A percentile compares a stretch with the other conserved stretches of the same genome.
phyloP scores from a whole-genome alignment of 805 yeast species.

The Candida boleticola region DNA sequence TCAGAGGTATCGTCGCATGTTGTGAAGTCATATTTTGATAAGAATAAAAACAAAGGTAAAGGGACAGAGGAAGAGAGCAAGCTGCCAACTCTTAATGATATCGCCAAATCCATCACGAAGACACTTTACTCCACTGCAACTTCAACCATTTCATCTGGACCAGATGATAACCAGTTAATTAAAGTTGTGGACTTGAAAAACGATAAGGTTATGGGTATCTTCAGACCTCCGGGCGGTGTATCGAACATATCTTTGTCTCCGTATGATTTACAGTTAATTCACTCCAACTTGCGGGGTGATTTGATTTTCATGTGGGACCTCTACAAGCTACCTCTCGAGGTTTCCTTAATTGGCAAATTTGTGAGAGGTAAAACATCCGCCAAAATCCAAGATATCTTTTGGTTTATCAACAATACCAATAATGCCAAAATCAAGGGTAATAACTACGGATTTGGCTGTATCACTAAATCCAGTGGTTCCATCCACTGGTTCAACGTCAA shows the following conservation, averaged over 20 bases:
- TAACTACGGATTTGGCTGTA: slow-evolving; percentile 47
- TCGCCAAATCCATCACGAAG: slow-evolving; percentile 31
- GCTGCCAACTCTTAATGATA: slow-evolving; percentile 22
- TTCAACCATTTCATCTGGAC: slow-evolving; percentile 18
- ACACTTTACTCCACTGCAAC: slow-evolving; percentile 35
- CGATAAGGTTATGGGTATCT: slow-evolving; percentile 37
- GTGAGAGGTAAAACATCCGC: slow-evolving; percentile 64
- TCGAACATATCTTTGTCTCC: slow-evolving; percentile 61
- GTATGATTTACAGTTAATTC: slow-evolving; percentile 54
- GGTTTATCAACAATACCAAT: slow-evolving; percentile 45
- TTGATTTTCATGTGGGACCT: slow-evolving; percentile 64
- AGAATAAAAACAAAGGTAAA: slow-evolving; percentile 9
- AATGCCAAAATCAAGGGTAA: slow-evolving; percentile 16
- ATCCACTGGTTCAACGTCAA: slow-evolving; percentile 59
- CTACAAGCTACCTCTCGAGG: slow-evolving; percentile 47
- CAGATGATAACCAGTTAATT: slow-evolving; percentile 37
- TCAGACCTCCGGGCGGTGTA: slow-evolving; percentile 62
- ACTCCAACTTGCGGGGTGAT: slow-evolving; percentile 59
- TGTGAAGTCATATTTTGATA: slow-evolving; percentile 34
- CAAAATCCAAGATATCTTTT: slow-evolving; percentile 46
- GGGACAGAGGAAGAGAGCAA: slow-evolving; percentile 5
- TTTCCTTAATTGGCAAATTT: slow-evolving; percentile 56
- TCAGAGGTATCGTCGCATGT: slow-evolving; percentile 49
- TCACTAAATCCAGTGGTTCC: slow-evolving; percentile 55
- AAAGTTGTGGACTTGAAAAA: slow-evolving; percentile 48